Percentiles rank a stretch among this genome's conserved stretches.
phyloP scores from a whole-genome alignment of 768 basidiomycete species.

The Panellus pusillus region DNA sequence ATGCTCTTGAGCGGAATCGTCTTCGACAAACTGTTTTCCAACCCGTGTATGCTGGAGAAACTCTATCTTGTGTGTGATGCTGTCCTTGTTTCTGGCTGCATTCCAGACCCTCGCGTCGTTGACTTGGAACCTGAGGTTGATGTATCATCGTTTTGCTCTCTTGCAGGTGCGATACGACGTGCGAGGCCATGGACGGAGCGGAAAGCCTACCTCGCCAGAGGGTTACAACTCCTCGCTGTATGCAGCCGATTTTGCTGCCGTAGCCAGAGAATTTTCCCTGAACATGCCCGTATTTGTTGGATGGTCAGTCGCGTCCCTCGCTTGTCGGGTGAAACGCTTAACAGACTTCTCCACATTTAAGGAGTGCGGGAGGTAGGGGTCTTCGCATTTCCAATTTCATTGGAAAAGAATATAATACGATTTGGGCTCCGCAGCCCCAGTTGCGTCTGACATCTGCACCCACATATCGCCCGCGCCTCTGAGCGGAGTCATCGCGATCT shows the following conservation, averaged over 20 bases:
- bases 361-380: constrained; percentile 15
- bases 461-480: constrained; percentile 17
- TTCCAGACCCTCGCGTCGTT: too few species aligned
- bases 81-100: too few species aligned
- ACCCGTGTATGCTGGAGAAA: constrained; percentile 17
- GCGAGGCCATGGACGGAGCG: constrained; percentile 20
- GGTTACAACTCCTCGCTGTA: constrained; percentile 14
- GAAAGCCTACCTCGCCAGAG: constrained; percentile 6
- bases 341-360: background rate
- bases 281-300: constrained; percentile 18
- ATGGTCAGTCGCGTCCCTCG: constrained; percentile 2
- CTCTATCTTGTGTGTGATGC: constrained; percentile 13
- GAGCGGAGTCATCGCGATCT: constrained; percentile 11
- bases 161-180: constrained; percentile 20
- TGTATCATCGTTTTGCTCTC: too few species aligned
- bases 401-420: background rate
- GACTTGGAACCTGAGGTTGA: background rate
- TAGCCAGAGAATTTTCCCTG: constrained; percentile 7
- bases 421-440: background rate
- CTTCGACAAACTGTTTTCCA: constrained; percentile 33
- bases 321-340: background rate
- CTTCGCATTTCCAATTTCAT: background rate
- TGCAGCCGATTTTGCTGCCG: constrained; percentile 21
- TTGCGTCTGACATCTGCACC: constrained; percentile 15
- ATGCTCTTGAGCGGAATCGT: constrained; percentile 28